A percentile compares a stretch with the other conserved stretches of the same genome.
Conservation (phyloP, 768 basidiomycete species). For the Amylocystis lapponica region DNA sequence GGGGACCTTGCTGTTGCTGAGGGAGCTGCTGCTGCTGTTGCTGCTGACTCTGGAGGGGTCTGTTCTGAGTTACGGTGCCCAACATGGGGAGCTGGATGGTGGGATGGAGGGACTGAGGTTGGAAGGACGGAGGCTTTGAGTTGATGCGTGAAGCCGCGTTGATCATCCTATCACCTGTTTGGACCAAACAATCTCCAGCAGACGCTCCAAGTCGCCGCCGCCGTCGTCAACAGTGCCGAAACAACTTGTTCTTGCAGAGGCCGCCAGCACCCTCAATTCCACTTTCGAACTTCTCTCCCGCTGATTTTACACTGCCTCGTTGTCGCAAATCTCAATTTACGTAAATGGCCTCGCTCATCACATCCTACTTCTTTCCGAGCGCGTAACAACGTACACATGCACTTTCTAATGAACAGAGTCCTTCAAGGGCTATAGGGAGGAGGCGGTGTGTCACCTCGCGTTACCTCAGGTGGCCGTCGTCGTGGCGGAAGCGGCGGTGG, state of each 20-base stretch:
- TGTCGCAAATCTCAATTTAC: slow-evolving; percentile 11
- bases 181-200: slow-evolving; percentile 14
- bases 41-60: slow-evolving; percentile 30
- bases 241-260: too few relatives aligned
- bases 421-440: slow-evolving; percentile 8
- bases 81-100: slow-evolving; percentile 63
- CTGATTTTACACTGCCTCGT: slow-evolving; percentile 15
- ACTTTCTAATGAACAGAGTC: not conserved
- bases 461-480: slow-evolving; percentile 7
- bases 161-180: slow-evolving; percentile 20
- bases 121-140: slow-evolving; percentile 19
- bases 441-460: slow-evolving; percentile 11
- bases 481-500: not conserved
- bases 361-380: not conserved
- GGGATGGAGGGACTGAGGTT: slow-evolving; percentile 13
- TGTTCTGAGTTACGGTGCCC: slow-evolving; percentile 44
- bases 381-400: not conserved
- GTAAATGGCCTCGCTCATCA: slow-evolving; percentile 7
- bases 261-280: too few relatives aligned
- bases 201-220: not conserved
- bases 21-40: slow-evolving; percentile 34
- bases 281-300: not conserved
- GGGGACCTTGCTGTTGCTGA: slow-evolving; percentile 51
- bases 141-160: slow-evolving; percentile 20
- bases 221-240: too few relatives aligned